Percentiles rank a stretch among this genome's conserved stretches.
These are phyloP conservation scores for Globisporangium nodosum DNA, from an alignment of 352 stramenopile genomes.

Conservation along the genomic window DNA sequence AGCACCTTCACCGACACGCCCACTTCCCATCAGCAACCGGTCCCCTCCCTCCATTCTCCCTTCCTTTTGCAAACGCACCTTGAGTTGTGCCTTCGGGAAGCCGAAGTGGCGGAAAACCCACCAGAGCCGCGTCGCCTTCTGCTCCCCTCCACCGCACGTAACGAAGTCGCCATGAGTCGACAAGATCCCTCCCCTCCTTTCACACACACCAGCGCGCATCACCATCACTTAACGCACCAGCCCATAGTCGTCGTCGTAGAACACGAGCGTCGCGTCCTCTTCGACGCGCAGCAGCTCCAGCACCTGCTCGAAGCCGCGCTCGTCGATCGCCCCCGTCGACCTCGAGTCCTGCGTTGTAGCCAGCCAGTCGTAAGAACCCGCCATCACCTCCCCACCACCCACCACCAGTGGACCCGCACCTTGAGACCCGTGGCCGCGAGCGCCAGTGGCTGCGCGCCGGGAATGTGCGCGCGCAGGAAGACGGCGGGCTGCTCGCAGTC, in stretches of 20 bases:
- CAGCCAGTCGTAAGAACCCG: too few species aligned
- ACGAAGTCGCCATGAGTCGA: too few species aligned
- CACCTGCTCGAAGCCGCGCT: constrained; percentile 34
- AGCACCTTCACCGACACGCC: constrained; percentile 30
- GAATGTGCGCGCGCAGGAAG: constrained; percentile 47
- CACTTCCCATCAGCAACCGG: too few species aligned
- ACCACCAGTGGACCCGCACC: constrained; percentile 9
- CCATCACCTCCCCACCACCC: constrained; percentile 12
- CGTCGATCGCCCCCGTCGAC: constrained; percentile 36
- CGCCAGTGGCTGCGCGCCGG: constrained; percentile 8
- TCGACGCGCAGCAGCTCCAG: constrained; percentile 39
- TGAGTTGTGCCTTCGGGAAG: constrained; percentile 66
- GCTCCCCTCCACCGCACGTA: background rate
- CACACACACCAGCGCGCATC: too few species aligned
- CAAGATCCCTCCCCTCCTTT: too few species aligned
- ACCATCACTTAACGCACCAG: constrained; percentile 23
- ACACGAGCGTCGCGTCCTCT: constrained; percentile 53
- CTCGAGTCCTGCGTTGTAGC: constrained; percentile 17
- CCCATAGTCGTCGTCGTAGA: constrained; percentile 75
- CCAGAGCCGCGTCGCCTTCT: constrained; percentile 69
- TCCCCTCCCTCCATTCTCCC: too few species aligned
- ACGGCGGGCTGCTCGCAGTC: constrained; percentile 55
- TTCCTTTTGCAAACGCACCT: constrained; percentile 20
- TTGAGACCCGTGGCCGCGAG: constrained; percentile 48
- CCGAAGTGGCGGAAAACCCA: constrained; percentile 79